Percentiles rank a stretch among this genome's conserved stretches.
Conservation (phyloP, 192 early-diverging fungal species). For the Backusella liffmaniae region DNA sequence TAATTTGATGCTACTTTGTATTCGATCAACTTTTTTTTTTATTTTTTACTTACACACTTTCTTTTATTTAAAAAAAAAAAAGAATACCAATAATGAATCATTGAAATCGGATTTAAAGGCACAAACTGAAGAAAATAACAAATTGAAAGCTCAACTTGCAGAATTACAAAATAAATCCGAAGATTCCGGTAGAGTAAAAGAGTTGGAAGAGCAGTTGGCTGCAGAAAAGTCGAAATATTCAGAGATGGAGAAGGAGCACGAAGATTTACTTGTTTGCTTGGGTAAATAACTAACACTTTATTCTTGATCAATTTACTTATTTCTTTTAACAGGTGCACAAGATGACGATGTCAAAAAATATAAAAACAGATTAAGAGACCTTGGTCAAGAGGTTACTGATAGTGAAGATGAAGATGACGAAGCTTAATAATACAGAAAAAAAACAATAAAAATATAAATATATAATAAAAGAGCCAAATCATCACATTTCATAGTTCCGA, state of each 20-base stretch:
- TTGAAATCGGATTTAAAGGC: not conserved
- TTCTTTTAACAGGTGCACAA: conserved; percentile 36
- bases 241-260: conserved; percentile 45
- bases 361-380: conserved; percentile 25
- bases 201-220: conserved; percentile 14
- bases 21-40: no score
- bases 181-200: not conserved
- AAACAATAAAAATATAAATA: conserved; percentile 4
- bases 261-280: conserved; percentile 42
- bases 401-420: conserved; percentile 40
- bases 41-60: not conserved
- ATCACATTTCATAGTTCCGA: conserved; percentile 20
- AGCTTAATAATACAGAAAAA: conserved; percentile 19
- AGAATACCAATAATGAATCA: not conserved
- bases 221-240: conserved; percentile 32
- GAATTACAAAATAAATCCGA: not conserved
- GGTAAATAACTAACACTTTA: conserved; percentile 48
- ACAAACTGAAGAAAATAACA: conserved; percentile 6
- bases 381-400: conserved; percentile 37
- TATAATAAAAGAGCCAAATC: not conserved
- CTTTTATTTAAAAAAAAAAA: conserved; percentile 1
- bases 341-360: conserved; percentile 36
- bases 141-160: not conserved
- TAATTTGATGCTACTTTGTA: not conserved
- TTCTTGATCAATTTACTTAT: not conserved